phyloP scores from a whole-genome alignment of 768 basidiomycete species.

The Candolleomyces aberdarensis region DNA sequence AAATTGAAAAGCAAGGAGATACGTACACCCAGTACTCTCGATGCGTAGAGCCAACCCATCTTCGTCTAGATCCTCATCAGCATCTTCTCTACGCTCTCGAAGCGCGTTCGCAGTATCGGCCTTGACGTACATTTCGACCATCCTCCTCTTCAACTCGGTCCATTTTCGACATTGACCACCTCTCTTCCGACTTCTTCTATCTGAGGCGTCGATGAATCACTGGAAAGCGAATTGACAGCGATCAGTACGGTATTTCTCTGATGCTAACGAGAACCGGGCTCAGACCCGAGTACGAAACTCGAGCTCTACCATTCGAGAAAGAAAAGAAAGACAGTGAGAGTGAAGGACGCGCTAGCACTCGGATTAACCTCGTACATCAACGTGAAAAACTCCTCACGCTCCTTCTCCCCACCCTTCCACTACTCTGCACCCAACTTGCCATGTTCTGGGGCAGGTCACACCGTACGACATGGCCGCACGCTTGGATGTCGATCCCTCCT shows the following conservation, averaged over 20 bases:
- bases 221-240: too few relatives aligned
- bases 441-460: conserved; percentile 76
- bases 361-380: conserved; percentile 54
- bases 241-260: too few relatives aligned
- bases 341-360: not conserved
- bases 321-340: too few relatives aligned
- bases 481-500: conserved; percentile 82
- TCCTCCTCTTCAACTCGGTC: too few relatives aligned
- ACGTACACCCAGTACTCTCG: conserved; percentile 64
- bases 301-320: too few relatives aligned
- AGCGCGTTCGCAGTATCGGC: too few relatives aligned
- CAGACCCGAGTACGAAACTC: too few relatives aligned
- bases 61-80: conserved; percentile 20
- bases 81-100: not conserved
- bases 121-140: too few relatives aligned
- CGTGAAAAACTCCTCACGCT: conserved; percentile 55
- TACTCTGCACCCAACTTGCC: conserved; percentile 81
- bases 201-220: too few relatives aligned
- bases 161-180: conserved; percentile 38
- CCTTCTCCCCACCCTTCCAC: conserved; percentile 70
- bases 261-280: too few relatives aligned
- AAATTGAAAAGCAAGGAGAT: not conserved
- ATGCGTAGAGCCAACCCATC: conserved; percentile 39
- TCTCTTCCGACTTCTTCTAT: conserved; percentile 55
- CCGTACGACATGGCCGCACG: conserved; percentile 78